Evolutionary conservation across 2,329 filamentous ascomycete genomes (phyloP).

Genomic region (Podosphaera xanthii): DNA sequence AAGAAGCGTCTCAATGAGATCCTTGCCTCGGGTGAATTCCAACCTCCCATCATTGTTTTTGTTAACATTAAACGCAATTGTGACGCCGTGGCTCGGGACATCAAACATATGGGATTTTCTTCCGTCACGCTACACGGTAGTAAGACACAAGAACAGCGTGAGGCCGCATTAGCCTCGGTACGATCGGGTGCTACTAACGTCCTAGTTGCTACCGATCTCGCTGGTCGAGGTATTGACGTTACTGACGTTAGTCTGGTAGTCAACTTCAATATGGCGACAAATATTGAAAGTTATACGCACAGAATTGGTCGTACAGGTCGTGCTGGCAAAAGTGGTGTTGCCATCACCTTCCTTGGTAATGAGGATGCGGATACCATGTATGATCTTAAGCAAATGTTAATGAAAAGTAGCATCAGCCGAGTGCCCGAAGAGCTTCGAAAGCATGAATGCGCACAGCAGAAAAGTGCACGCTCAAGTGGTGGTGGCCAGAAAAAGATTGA

Average conservation of each 20-base stretch:
- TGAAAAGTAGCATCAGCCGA: slow-evolving; percentile 67
- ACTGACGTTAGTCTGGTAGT: slow-evolving; percentile 81
- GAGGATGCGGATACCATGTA: slow-evolving; percentile 84
- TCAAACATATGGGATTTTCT: slow-evolving; percentile 81
- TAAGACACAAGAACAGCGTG: slow-evolving; percentile 95
- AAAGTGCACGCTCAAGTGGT: slow-evolving; percentile 30
- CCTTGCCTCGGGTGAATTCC: slow-evolving; percentile 55
- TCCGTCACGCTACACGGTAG: slow-evolving; percentile 80
- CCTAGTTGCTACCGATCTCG: slow-evolving; percentile 84
- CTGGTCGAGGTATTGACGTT: slow-evolving; percentile 93
- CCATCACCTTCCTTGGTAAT: slow-evolving; percentile 81
- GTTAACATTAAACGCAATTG: slow-evolving; percentile 99
- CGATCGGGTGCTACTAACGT: slow-evolving; percentile 64
- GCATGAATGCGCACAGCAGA: slow-evolving; percentile 81
- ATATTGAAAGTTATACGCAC: slow-evolving; percentile 90
- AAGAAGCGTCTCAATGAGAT: slow-evolving; percentile 94
- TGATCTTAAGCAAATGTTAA: slow-evolving; percentile 86
- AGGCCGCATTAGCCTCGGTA: slow-evolving; percentile 70
- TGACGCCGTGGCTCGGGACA: slow-evolving; percentile 80
- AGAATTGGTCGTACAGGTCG: slow-evolving; percentile 90
- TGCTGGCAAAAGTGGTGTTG: slow-evolving; percentile 88
- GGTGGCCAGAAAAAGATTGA: slow-evolving; percentile 25
- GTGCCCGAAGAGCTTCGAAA: slow-evolving; percentile 79
- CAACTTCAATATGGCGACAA: slow-evolving; percentile 96
- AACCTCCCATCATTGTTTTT: slow-evolving; percentile 88